phyloP scores from a whole-genome alignment of 305 asterid genomes.

The Plantago lanceolata region DNA sequence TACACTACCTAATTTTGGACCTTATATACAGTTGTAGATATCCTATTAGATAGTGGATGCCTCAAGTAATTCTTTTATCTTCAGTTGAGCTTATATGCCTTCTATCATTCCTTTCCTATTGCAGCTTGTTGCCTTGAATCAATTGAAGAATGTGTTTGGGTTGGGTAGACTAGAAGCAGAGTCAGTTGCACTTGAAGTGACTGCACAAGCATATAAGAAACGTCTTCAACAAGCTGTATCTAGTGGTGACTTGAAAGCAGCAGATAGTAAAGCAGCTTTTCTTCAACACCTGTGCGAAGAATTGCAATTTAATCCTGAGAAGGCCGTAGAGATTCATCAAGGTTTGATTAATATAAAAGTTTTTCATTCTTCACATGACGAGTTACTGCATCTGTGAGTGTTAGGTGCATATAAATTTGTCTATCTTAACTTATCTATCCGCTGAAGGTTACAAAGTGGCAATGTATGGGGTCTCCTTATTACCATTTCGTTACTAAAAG shows the following conservation, averaged over 20 bases:
- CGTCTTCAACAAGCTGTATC: constrained; percentile 91
- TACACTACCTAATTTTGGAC: too few species aligned
- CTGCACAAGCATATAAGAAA: constrained; percentile 74
- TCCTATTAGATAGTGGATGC: constrained; percentile 7
- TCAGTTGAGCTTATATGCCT: constrained; percentile 14
- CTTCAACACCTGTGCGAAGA: constrained; percentile 95
- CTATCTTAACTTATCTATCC: background rate
- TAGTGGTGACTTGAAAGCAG: constrained; percentile 64
- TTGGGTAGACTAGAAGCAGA: constrained; percentile 90
- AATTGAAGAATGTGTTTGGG: constrained; percentile 86
- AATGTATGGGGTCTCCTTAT: background rate
- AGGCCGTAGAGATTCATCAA: constrained; percentile 87
- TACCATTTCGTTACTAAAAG: constrained; percentile 9
- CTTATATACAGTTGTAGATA: constrained; percentile 10
- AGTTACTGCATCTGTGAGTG: background rate
- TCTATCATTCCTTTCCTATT: constrained; percentile 24
- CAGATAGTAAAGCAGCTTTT: constrained; percentile 90
- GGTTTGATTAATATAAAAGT: constrained; percentile 35
- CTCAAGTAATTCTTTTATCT: background rate
- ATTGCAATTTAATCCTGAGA: constrained; percentile 81
- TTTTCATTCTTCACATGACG: background rate
- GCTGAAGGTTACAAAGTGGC: background rate
- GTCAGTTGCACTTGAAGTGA: constrained; percentile 68
- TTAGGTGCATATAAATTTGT: background rate
- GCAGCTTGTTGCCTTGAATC: constrained; percentile 79